Evolutionary conservation across 225 moss, liverwort and hornwort genomes (phyloP).

Genomic region (Neckera pumila): DNA sequence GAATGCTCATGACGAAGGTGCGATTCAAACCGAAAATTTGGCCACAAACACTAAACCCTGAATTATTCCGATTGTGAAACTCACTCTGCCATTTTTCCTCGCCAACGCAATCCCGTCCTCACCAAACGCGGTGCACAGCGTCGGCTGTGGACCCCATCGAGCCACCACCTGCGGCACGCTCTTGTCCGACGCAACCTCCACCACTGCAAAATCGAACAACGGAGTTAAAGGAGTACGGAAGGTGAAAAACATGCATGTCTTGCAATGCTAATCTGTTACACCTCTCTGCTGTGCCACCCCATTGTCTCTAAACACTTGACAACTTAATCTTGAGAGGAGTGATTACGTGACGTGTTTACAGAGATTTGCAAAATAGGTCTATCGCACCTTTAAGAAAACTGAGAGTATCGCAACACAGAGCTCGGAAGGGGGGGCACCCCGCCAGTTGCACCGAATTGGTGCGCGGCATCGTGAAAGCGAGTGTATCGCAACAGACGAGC

Average conservation of each 20-base stretch:
- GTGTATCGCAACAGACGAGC: too few relatives aligned
- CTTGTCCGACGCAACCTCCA: constrained; percentile 44
- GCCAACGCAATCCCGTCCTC: constrained; percentile 65
- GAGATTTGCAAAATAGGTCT: too few relatives aligned
- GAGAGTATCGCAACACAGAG: constrained; percentile 68
- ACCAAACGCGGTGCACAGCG: constrained; percentile 10
- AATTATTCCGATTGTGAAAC: neutral
- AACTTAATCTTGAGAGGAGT: neutral
- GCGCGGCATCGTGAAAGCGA: constrained; percentile 54
- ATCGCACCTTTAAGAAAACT: constrained; percentile 68
- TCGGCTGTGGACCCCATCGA: constrained; percentile 67
- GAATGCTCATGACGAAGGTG: too few relatives aligned
- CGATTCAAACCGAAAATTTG: neutral
- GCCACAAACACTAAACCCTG: too few relatives aligned
- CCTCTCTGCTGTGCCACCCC: neutral
- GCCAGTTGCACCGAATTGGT: constrained; percentile 55
- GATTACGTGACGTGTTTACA: neutral
- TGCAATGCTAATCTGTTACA: neutral
- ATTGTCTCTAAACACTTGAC: neutral
- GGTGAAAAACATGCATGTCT: neutral
- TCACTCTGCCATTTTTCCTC: constrained; percentile 67
- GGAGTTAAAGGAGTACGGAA: neutral
- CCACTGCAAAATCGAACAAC: constrained; percentile 27
- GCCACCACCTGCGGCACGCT: constrained; percentile 67
- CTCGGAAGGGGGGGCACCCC: constrained; percentile 62